A percentile compares a stretch with the other conserved stretches of the same genome.
Conservation (phyloP, 2,329 filamentous ascomycete species). For the Xylariaceae sp. region DNA sequence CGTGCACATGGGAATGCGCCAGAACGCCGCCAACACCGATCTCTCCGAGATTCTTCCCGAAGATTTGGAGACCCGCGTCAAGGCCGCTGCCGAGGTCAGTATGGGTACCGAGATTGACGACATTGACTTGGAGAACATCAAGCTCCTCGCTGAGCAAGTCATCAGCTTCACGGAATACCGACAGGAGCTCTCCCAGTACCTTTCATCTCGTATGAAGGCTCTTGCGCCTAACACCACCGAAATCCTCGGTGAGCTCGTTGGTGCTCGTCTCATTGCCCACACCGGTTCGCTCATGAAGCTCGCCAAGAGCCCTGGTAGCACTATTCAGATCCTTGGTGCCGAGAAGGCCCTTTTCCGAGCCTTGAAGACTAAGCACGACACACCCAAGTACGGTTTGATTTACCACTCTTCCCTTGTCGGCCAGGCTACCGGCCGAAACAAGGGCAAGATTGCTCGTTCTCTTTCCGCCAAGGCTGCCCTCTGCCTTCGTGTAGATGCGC, state of each 20-base stretch:
- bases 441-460: constrained; percentile 98
- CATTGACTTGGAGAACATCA: constrained; percentile 90
- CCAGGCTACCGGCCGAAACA: constrained; percentile 95
- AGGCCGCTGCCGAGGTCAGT: constrained; percentile 89
- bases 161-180: constrained; percentile 89
- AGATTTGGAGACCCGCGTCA: constrained; percentile 86
- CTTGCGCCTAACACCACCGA: constrained; percentile 94
- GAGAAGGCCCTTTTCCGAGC: constrained; percentile 98
- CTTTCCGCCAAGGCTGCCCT: constrained; percentile 90
- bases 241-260: constrained; percentile 87
- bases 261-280: constrained; percentile 90
- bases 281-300: constrained; percentile 91
- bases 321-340: constrained; percentile 95
- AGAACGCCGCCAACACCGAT: constrained; percentile 69
- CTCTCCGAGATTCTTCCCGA: constrained; percentile 89
- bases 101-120: constrained; percentile 98
- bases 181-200: constrained; percentile 78
- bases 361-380: constrained; percentile 98
- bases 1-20: constrained; percentile 80
- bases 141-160: constrained; percentile 86
- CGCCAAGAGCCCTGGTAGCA: constrained; percentile 90
- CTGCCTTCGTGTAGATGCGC: constrained; percentile 86
- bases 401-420: constrained; percentile 92
- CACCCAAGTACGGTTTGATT: constrained; percentile 94
- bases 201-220: constrained; percentile 89